Evolutionary conservation across 1,139 yeast genomes (phyloP).

Genomic region (Williopsis jadinii): DNA sequence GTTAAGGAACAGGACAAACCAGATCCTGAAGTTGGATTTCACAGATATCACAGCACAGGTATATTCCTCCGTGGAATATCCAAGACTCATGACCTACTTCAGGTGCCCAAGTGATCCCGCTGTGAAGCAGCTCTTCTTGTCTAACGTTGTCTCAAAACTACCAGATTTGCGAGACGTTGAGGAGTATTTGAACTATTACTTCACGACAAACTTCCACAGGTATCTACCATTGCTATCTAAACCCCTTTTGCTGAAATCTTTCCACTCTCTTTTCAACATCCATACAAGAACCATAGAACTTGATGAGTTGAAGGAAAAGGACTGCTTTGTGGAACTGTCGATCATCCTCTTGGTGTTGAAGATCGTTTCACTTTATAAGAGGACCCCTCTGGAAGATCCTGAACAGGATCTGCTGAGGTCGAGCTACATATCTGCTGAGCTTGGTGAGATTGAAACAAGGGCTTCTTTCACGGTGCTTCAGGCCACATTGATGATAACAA

Average conservation of each 20-base stretch:
- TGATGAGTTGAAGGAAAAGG: conserved; percentile 10
- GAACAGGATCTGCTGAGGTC: conserved; percentile 8
- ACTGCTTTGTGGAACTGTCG: conserved; percentile 12
- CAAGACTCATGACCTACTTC: conserved; percentile 7
- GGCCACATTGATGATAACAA: conserved; percentile 12
- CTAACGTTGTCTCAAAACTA: conserved; percentile 2
- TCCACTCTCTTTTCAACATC: conserved; percentile 9
- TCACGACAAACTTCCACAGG: conserved; percentile 10
- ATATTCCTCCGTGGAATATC: conserved; percentile 7
- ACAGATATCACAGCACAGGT: conserved; percentile 4
- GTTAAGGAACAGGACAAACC: conserved; percentile 6
- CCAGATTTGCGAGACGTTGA: conserved; percentile 10
- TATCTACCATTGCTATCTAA: conserved; percentile 12
- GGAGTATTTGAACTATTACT: conserved; percentile 9
- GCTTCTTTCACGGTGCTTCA: conserved; percentile 15
- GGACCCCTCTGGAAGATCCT: conserved; percentile 7
- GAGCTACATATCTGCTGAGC: conserved; percentile 14
- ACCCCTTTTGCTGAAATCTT: conserved; percentile 2
- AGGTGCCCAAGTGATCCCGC: conserved; percentile 7
- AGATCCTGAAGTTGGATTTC: conserved; percentile 5
- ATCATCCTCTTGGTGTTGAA: conserved; percentile 11
- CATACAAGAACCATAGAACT: conserved; percentile 6
- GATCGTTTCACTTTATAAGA: conserved; percentile 12
- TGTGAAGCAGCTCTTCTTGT: conserved; percentile 7
- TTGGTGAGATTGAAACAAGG: conserved; percentile 15